A percentile compares a stretch with the other conserved stretches of the same genome.
phyloP scores from a whole-genome alignment of 148 eudicot genomes.

The Tetragonia tetragonoides region DNA sequence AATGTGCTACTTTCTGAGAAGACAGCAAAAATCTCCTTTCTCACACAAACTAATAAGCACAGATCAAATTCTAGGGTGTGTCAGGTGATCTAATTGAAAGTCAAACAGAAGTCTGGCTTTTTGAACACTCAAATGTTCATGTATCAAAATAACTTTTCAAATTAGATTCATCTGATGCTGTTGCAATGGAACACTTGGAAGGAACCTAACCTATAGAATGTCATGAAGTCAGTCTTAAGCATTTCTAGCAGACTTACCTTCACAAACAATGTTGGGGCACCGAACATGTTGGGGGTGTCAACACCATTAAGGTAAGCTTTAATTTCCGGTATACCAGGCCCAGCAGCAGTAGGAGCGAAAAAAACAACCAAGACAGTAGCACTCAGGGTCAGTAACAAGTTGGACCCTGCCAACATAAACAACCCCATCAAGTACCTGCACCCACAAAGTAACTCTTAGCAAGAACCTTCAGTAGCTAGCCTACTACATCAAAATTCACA shows the following conservation, averaged over 20 bases:
- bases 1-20: background rate
- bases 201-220: background rate
- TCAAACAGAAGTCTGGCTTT: background rate
- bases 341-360: slow-evolving; percentile 92
- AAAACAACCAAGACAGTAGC: slow-evolving; percentile 65
- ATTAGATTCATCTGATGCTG: background rate
- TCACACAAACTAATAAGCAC: background rate
- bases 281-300: slow-evolving; percentile 85
- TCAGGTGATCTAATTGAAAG: background rate
- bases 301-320: slow-evolving; percentile 90
- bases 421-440: slow-evolving; percentile 76
- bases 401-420: slow-evolving; percentile 46
- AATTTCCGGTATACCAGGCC: slow-evolving; percentile 90
- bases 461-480: slow-evolving; percentile 1
- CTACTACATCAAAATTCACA: background rate
- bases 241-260: slow-evolving; percentile 50
- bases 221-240: background rate
- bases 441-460: slow-evolving; percentile 19
- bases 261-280: slow-evolving; percentile 76
- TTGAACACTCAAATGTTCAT: background rate
- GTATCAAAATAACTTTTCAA: background rate
- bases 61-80: background rate
- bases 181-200: background rate
- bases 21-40: background rate
- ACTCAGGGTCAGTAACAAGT: slow-evolving; percentile 56